Percentiles rank a stretch among this genome's conserved stretches.
These are phyloP conservation scores for Fonsecaea pugnacius DNA, from an alignment of 2,329 filamentous ascomycete species.

Conservation along the genomic window DNA sequence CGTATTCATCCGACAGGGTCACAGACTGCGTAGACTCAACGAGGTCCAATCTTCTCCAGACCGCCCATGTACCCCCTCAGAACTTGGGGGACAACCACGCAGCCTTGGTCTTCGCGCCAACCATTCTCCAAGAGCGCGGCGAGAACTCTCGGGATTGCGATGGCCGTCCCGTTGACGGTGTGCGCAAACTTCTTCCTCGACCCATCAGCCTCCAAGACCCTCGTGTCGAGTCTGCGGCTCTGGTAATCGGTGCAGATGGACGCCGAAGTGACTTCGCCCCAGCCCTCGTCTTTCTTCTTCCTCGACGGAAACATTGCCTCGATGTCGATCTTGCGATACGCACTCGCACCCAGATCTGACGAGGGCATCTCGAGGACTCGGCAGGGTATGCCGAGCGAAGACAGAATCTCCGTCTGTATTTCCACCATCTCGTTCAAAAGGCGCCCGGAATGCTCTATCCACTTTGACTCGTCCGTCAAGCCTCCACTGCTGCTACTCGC, in stretches of 20 bases:
- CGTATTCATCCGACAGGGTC: background rate
- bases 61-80: conserved; percentile 85
- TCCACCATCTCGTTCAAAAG: conserved; percentile 84
- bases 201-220: conserved; percentile 59
- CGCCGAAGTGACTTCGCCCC: conserved; percentile 90
- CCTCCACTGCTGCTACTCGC: conserved; percentile 42
- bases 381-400: conserved; percentile 76
- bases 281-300: conserved; percentile 66
- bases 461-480: conserved; percentile 24
- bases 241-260: conserved; percentile 97
- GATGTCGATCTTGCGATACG: conserved; percentile 85
- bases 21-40: conserved; percentile 15
- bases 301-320: conserved; percentile 92
- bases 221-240: conserved; percentile 77
- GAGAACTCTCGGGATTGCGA: conserved; percentile 86
- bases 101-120: conserved; percentile 70
- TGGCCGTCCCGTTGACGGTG: conserved; percentile 90
- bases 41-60: conserved; percentile 63
- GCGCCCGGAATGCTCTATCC: conserved; percentile 43
- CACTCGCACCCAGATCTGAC: conserved; percentile 84
- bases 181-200: conserved; percentile 74
- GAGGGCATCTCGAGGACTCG: conserved; percentile 92
- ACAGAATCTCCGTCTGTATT: conserved; percentile 83
- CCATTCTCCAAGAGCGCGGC: conserved; percentile 89
- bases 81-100: conserved; percentile 76